A percentile compares a stretch with the other conserved stretches of the same genome.
phyloP scores from a whole-genome alignment of 768 basidiomycete species.

The Agrocybe chaxingu region DNA sequence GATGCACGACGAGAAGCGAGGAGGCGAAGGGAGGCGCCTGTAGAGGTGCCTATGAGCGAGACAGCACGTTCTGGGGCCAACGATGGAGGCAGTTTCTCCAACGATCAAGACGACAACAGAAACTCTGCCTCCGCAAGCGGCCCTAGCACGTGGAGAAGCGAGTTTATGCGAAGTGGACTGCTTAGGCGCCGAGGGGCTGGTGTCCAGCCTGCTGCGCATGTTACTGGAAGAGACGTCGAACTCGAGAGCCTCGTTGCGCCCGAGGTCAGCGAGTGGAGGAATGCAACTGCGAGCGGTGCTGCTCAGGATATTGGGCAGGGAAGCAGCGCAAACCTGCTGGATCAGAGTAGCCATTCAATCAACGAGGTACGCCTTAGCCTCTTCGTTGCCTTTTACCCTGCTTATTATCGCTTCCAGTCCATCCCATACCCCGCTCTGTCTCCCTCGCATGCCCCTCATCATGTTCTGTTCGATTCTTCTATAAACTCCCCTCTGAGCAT shows the following conservation, averaged over 20 bases:
- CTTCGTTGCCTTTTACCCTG: neutral
- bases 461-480: constrained; percentile 21
- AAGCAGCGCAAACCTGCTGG: constrained; percentile 16
- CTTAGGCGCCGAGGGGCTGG: constrained; percentile 8
- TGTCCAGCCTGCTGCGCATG: constrained; percentile 11
- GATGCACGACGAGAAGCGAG: constrained; percentile 18
- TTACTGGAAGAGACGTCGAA: constrained; percentile 30
- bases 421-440: constrained; percentile 46
- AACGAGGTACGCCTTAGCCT: constrained; percentile 41
- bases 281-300: constrained; percentile 27
- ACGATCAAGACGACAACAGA: constrained; percentile 14
- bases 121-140: constrained; percentile 15
- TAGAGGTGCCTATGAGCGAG: constrained; percentile 20
- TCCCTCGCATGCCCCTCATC: constrained; percentile 36
- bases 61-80: constrained; percentile 19
- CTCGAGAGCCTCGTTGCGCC: constrained; percentile 49
- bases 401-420: constrained; percentile 29
- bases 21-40: constrained; percentile 9
- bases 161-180: constrained; percentile 12
- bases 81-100: neutral
- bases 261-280: constrained; percentile 55
- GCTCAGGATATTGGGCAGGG: constrained; percentile 27
- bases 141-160: constrained; percentile 5
- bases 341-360: constrained; percentile 26
- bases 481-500: constrained; percentile 14